Percentiles rank a stretch among this genome's conserved stretches.
phyloP scores from a whole-genome alignment of 352 stramenopile genomes.

The Phytopythium helicoides region DNA sequence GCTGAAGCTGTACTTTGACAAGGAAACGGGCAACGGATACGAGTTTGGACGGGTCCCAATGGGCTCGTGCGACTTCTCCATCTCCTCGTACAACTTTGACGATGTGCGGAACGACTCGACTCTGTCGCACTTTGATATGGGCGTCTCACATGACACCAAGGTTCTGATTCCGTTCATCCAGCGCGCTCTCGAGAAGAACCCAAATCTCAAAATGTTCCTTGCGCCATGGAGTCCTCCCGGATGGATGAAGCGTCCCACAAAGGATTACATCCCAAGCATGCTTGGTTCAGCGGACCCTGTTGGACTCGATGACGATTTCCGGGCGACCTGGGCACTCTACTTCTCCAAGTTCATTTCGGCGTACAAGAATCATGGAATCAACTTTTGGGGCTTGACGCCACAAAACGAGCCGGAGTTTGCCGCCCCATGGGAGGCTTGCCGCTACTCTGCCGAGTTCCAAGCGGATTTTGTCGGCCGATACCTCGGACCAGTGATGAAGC shows the following conservation, averaged over 20 bases:
- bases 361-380: constrained; percentile 82
- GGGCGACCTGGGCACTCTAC: constrained; percentile 84
- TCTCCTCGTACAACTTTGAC: constrained; percentile 85
- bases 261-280: constrained; percentile 63
- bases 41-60: constrained; percentile 90
- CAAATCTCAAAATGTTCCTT: constrained; percentile 81
- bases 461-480: constrained; percentile 81
- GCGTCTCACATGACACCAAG: constrained; percentile 73
- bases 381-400: constrained; percentile 87
- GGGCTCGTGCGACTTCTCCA: constrained; percentile 89
- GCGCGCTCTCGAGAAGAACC: constrained; percentile 56
- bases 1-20: constrained; percentile 86
- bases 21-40: constrained; percentile 77
- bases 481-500: constrained; percentile 77
- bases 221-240: constrained; percentile 87
- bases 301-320: constrained; percentile 47
- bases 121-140: constrained; percentile 74
- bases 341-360: constrained; percentile 92
- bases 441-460: constrained; percentile 50
- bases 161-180: constrained; percentile 86
- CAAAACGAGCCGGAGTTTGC: constrained; percentile 90
- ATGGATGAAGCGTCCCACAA: constrained; percentile 78
- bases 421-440: constrained; percentile 73
- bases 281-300: constrained; percentile 49
- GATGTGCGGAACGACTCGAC: constrained; percentile 69